Evolutionary conservation across 352 stramenopile species (phyloP), one percentile per base, ranked within the genome.

Genomic region (Phytopythium oedochilum): DNA sequence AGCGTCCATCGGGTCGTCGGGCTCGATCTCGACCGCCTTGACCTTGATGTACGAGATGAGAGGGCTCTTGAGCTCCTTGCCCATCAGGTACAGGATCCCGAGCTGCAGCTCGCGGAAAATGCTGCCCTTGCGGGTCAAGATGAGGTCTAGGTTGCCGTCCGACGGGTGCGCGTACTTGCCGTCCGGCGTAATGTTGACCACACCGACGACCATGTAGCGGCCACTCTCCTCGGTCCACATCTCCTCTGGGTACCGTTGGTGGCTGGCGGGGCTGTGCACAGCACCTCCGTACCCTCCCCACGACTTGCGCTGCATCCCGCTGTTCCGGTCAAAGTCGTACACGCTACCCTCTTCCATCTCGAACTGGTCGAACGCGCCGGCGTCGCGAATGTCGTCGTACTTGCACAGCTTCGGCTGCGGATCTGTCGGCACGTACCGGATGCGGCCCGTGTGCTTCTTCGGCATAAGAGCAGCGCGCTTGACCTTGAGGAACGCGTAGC

Each of bases 341-440:
- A 89, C 79, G 40, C 72, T 89, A 36, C 78, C 83, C 71, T 92
- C 83, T 31, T 92, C 83, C 52, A 90, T 72, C 26, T 92, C 83
- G 51, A 89, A 92, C 59, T 92, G 83, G 55, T 92, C 83, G n/a
- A 83, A 50, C 1, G 83, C 83, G 22, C 83, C 83, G 22, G 72
- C 63, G 66, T 92, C 79, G 20, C 75, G 78, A 39, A 89, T 90
- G 50, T 92, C 79, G 55, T 88, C 78, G 65, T 92, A 92, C 35
- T 66, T 69, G 32, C 78, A 64, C 8, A 92, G 68, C 36, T 64
- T 63, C 4, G 78, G 78, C 52, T 88, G 75, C 2, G 83, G 83
- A 34, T 88, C 72, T 23, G 78, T 79, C 26, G 78, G 61, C 42
- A 92, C 77, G 53, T 89, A 90, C 9, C 76, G 69, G n/a, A 92